Percentiles rank a stretch among this genome's conserved stretches.
Evolutionary conservation across 495 filamentous ascomycete genomes (phyloP).

Genomic region (Aspergillus ellipticus): DNA sequence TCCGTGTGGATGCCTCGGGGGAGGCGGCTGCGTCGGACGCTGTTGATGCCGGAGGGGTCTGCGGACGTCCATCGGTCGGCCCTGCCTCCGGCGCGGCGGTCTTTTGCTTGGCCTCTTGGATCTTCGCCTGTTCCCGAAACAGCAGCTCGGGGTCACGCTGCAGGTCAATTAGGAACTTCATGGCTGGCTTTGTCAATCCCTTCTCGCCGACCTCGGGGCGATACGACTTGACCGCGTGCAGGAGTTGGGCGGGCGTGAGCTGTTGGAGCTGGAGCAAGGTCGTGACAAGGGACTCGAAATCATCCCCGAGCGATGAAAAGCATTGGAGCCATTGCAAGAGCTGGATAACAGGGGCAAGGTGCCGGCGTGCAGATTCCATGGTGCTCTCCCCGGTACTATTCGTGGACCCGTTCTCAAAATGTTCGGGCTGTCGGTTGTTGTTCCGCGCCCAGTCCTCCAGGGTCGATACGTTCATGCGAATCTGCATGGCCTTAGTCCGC

Average conservation of each 20-base stretch:
- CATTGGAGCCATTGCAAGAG: constrained; percentile 97
- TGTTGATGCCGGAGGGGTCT: constrained; percentile 35
- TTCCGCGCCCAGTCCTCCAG: constrained; percentile 93
- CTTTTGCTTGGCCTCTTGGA: constrained; percentile 30
- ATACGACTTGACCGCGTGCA: constrained; percentile 90
- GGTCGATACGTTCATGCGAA: constrained; percentile 94
- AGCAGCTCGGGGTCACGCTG: constrained; percentile 59
- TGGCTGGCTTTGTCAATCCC: constrained; percentile 75
- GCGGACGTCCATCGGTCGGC: constrained; percentile 32
- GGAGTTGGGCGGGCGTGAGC: constrained; percentile 81
- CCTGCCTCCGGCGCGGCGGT: constrained; percentile 19
- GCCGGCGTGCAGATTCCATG: constrained; percentile 73
- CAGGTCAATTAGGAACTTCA: constrained; percentile 79
- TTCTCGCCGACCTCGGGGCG: constrained; percentile 94
- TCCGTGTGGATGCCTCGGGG: constrained; percentile 13
- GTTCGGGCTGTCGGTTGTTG: constrained; percentile 92
- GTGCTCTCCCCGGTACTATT: constrained; percentile 82
- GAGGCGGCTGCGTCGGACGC: constrained; percentile 26
- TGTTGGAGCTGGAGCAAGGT: constrained; percentile 85
- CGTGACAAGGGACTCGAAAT: constrained; percentile 78
- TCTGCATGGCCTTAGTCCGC: constrained; percentile 98
- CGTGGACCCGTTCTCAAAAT: constrained; percentile 90
- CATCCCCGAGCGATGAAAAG: constrained; percentile 93
- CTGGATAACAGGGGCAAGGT: constrained; percentile 89
- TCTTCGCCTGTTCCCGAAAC: constrained; percentile 32